Percentiles rank a stretch among this genome's conserved stretches.
Conservation (phyloP, 2,329 filamentous ascomycete species). For the Triangularia verruculosa region DNA sequence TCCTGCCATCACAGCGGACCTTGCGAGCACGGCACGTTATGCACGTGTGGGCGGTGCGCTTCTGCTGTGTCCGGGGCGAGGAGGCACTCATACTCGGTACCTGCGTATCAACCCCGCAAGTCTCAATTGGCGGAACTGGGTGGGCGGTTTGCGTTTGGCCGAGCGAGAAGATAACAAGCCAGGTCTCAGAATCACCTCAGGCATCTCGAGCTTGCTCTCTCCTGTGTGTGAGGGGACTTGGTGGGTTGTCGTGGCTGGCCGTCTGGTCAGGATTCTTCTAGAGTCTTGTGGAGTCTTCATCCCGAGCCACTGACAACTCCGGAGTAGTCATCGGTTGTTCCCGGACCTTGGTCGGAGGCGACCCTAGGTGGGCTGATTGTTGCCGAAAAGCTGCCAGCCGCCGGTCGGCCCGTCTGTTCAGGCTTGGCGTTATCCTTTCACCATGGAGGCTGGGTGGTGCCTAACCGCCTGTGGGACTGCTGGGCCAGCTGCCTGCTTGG, state of each 20-base stretch:
- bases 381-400: neutral
- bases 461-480: conserved; percentile 16
- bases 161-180: conserved; percentile 8
- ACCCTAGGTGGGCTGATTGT: neutral
- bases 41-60: conserved; percentile 41
- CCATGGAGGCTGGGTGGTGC: conserved; percentile 15
- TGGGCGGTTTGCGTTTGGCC: conserved; percentile 4
- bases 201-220: conserved; percentile 15
- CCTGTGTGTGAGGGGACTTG: neutral
- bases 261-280: neutral
- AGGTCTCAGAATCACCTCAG: conserved; percentile 9
- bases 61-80: conserved; percentile 26
- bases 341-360: neutral
- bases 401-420: neutral
- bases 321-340: neutral
- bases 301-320: neutral
- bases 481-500: conserved; percentile 17
- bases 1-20: conserved; percentile 56
- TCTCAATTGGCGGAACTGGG: conserved; percentile 28
- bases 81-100: conserved; percentile 22
- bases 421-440: neutral
- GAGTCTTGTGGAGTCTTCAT: neutral
- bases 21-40: conserved; percentile 55
- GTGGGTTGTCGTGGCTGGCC: conserved; percentile 2
- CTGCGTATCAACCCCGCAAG: neutral